Percentiles rank a stretch among this genome's conserved stretches.
phyloP scores from a whole-genome alignment of 495 filamentous ascomycete genomes.

The Trichoderma asperelloides region DNA sequence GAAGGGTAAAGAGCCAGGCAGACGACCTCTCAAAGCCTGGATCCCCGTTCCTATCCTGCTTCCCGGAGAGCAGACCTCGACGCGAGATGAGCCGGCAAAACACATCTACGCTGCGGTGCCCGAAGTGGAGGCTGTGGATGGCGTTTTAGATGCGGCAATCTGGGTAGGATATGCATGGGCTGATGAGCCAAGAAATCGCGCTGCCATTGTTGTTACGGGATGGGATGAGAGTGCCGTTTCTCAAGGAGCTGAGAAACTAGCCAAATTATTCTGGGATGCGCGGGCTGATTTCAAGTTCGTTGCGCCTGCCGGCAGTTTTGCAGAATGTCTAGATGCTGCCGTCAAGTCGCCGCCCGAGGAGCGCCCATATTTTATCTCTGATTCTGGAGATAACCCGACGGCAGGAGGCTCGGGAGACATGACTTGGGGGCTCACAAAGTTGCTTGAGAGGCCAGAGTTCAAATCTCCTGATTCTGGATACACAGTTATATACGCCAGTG shows the following conservation, averaged over 20 bases:
- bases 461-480: constrained; percentile 25
- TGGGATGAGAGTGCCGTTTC: constrained; percentile 32
- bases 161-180: constrained; percentile 57
- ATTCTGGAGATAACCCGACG: constrained; percentile 51
- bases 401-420: constrained; percentile 50
- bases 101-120: constrained; percentile 44
- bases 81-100: constrained; percentile 45
- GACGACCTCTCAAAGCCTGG: constrained; percentile 47
- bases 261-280: constrained; percentile 41
- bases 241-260: constrained; percentile 35
- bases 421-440: constrained; percentile 40
- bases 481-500: constrained; percentile 47
- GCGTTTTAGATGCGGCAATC: constrained; percentile 45
- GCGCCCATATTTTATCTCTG: constrained; percentile 50
- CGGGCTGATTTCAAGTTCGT: constrained; percentile 44
- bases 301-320: constrained; percentile 43
- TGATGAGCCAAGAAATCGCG: constrained; percentile 48
- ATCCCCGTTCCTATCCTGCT: constrained; percentile 45
- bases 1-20: constrained; percentile 14
- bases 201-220: constrained; percentile 44
- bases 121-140: constrained; percentile 29
- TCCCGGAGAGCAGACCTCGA: constrained; percentile 51
- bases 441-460: constrained; percentile 43
- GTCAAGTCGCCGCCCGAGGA: constrained; percentile 25
- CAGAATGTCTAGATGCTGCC: constrained; percentile 40